Conservation (phyloP, 495 filamentous ascomycete species). For the Recurvomyces mirabilis region DNA sequence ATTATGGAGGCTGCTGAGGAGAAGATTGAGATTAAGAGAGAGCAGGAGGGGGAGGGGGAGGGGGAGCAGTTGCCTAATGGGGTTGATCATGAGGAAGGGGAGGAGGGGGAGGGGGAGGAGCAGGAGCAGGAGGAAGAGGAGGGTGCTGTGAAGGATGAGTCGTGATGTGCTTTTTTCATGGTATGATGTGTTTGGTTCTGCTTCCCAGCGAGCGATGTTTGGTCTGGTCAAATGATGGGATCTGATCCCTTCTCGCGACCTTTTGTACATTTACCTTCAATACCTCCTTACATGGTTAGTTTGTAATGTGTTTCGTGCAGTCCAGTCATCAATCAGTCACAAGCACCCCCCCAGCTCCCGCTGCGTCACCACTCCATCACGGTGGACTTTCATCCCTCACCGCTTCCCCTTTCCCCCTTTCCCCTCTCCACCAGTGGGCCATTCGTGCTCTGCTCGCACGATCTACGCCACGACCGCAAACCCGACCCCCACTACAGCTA, state of each 20-base stretch:
- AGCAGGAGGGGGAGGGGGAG: constrained; percentile 14
- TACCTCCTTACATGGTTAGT: background rate
- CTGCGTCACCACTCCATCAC: background rate
- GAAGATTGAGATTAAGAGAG: constrained; percentile 24
- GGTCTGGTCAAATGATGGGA: too few species aligned
- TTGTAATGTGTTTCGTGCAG: background rate
- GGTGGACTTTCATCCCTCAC: background rate
- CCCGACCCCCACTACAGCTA: background rate
- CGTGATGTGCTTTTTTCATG: background rate
- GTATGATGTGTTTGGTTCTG: background rate
- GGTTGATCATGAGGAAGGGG: constrained; percentile 1
- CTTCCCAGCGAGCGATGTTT: background rate
- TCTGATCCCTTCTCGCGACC: too few species aligned
- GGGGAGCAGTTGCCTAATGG: constrained; percentile 7
- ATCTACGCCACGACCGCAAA: background rate
- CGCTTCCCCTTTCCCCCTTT: background rate
- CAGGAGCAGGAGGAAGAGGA: constrained; percentile 4
- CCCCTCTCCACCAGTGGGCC: background rate
- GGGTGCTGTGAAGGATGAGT: background rate
- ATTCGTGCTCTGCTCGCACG: background rate
- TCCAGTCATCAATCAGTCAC: background rate
- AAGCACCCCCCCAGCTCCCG: background rate
- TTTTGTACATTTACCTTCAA: background rate
- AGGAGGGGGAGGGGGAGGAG: constrained; percentile 13
- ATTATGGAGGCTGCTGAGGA: constrained; percentile 24